These are phyloP conservation scores for Collybia sp. DNA, from an alignment of 768 basidiomycete genomes.

Conservation along the genomic window DNA sequence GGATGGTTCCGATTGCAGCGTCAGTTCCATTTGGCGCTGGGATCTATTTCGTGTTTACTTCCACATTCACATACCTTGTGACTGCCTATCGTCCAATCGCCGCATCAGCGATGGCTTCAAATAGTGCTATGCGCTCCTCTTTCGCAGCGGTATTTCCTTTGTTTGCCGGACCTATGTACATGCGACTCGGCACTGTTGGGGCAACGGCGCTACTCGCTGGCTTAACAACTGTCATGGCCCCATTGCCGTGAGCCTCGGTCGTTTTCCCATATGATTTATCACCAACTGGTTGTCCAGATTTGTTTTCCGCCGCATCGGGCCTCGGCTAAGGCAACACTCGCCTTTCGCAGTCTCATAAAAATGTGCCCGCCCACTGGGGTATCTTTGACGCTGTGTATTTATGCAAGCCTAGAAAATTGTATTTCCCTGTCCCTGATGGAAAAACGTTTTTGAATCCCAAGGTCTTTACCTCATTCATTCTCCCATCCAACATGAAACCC, in stretches of 20 bases:
- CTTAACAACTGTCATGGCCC: constrained; percentile 54
- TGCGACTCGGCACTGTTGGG: constrained; percentile 62
- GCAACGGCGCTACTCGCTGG: constrained; percentile 71
- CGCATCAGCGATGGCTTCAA: constrained; percentile 65
- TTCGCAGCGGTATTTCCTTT: constrained; percentile 62
- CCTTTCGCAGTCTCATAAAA: constrained; percentile 10
- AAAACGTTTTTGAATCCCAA: too few species aligned
- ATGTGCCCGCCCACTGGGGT: too few species aligned
- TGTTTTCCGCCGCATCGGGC: constrained; percentile 18
- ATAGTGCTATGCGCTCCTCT: constrained; percentile 55
- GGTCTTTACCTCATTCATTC: too few species aligned
- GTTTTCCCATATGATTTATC: background rate
- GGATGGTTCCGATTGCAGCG: constrained; percentile 63
- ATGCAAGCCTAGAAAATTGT: too few species aligned
- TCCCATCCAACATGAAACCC: too few species aligned
- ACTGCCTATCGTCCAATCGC: constrained; percentile 63
- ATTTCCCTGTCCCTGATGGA: too few species aligned
- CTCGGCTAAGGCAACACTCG: constrained; percentile 15
- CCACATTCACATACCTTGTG: constrained; percentile 68
- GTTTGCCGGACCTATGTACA: constrained; percentile 67
- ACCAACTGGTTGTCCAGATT: constrained; percentile 8
- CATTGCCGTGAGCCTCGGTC: constrained; percentile 45
- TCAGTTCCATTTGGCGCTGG: constrained; percentile 63
- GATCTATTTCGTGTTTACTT: constrained; percentile 65
- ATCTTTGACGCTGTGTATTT: too few species aligned